Conservation (phyloP, 345 rosid genomes). For the Brassica napus region DNA sequence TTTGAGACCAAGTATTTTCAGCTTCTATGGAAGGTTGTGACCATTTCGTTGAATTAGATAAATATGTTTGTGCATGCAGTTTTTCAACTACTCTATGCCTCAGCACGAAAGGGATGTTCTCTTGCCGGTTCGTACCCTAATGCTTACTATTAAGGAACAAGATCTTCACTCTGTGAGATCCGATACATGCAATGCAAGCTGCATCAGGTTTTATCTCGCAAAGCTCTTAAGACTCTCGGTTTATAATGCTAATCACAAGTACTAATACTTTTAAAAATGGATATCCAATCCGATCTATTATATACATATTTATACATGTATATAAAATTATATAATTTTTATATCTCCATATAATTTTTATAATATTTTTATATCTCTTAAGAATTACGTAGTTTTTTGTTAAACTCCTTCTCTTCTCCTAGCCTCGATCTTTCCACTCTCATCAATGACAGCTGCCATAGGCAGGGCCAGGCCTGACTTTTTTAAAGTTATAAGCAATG, state of each 20-base stretch:
- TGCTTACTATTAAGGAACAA: slow-evolving; percentile 57
- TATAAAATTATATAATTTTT: too few species aligned
- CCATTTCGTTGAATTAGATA: background rate
- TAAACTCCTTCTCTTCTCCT: slow-evolving; percentile 29
- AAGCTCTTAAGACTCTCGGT: slow-evolving; percentile 80
- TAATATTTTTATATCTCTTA: too few species aligned
- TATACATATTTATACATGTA: too few species aligned
- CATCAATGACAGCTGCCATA: slow-evolving; percentile 31
- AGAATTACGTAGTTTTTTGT: too few species aligned
- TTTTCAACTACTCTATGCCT: slow-evolving; percentile 47
- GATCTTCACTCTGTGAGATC: slow-evolving; percentile 55
- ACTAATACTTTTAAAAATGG: too few species aligned
- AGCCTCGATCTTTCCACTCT: slow-evolving; percentile 43
- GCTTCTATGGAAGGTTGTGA: too few species aligned
- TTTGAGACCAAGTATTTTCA: too few species aligned
- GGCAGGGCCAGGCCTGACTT: too few species aligned
- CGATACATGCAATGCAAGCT: slow-evolving; percentile 73
- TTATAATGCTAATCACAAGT: slow-evolving; percentile 51
- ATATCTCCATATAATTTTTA: too few species aligned
- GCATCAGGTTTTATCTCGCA: slow-evolving; percentile 70
- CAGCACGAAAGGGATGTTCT: slow-evolving; percentile 64
- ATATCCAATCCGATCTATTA: too few species aligned
- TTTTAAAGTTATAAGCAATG: too few species aligned
- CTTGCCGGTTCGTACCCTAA: slow-evolving; percentile 57
- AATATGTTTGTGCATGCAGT: slow-evolving; percentile 44